A percentile compares a stretch with the other conserved stretches of the same genome.
These are phyloP conservation scores for Mimosa bimucronata DNA, from an alignment of 306 rosid genomes.

Conservation along the genomic window DNA sequence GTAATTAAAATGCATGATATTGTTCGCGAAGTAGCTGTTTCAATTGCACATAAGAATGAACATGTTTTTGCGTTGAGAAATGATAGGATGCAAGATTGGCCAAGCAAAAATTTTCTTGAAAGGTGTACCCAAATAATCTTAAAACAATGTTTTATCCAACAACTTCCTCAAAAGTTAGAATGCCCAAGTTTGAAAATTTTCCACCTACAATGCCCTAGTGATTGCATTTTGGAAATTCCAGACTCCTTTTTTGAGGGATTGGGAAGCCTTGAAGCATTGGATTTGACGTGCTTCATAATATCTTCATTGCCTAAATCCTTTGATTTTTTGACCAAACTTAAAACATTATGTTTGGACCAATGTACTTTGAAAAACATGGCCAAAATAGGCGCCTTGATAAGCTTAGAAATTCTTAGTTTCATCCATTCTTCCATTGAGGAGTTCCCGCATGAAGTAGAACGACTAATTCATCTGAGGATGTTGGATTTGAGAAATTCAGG, in stretches of 20 bases:
- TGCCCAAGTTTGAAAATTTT: background rate
- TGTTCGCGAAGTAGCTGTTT: background rate
- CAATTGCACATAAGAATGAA: background rate
- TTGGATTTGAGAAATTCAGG: conserved; percentile 7
- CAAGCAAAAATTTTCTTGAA: no score
- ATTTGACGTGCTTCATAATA: no score
- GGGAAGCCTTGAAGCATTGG: background rate
- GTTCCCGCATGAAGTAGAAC: background rate
- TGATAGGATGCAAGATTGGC: background rate
- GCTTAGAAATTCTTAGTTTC: conserved; percentile 10
- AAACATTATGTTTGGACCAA: background rate
- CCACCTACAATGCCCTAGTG: no score
- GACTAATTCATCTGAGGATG: background rate
- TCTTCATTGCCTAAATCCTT: background rate
- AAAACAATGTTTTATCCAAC: background rate
- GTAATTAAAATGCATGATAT: background rate
- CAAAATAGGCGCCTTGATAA: background rate
- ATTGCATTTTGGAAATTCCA: background rate
- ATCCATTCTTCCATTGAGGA: background rate
- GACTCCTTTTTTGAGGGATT: background rate
- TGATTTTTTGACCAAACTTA: background rate
- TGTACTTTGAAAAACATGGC: background rate
- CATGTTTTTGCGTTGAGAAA: background rate
- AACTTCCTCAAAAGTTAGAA: background rate
- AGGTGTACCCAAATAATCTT: background rate